Conservation (phyloP, 169 alveolate species). For the Condylostoma magnum region DNA sequence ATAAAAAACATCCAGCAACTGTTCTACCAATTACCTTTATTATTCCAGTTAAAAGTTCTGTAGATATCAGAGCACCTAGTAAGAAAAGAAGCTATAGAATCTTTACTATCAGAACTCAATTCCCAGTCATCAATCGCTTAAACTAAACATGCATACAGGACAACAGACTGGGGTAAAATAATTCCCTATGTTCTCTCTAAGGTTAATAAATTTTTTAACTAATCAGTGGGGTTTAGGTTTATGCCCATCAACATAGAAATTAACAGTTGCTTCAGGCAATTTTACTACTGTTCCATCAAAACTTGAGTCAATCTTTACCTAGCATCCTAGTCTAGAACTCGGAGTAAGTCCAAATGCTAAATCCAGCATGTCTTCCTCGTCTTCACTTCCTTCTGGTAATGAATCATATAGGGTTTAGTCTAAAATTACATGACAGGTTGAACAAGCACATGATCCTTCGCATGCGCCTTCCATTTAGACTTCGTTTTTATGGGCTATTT, state of each 20-base stretch:
- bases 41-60: too few relatives aligned
- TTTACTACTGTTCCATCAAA: conserved; percentile 82
- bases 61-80: too few relatives aligned
- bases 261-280: conserved; percentile 91
- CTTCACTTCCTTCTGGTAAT: conserved; percentile 85
- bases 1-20: too few relatives aligned
- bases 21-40: too few relatives aligned
- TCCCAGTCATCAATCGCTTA: too few relatives aligned
- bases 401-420: conserved; percentile 87
- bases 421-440: conserved; percentile 96
- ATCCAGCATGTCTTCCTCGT: conserved; percentile 95
- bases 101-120: too few relatives aligned
- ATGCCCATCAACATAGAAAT: conserved; percentile 95
- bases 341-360: conserved; percentile 94
- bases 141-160: too few relatives aligned
- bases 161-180: too few relatives aligned
- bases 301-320: conserved; percentile 76
- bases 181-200: too few relatives aligned
- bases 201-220: too few relatives aligned
- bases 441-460: conserved; percentile 94
- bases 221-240: conserved; percentile 91
- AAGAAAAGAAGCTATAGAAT: too few relatives aligned
- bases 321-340: conserved; percentile 96
- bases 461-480: conserved; percentile 94
- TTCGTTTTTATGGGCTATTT: conserved; percentile 62